These are phyloP conservation scores for Pseudohalonectria lignicola DNA, from an alignment of 2,329 filamentous ascomycete genomes.

Conservation along the genomic window DNA sequence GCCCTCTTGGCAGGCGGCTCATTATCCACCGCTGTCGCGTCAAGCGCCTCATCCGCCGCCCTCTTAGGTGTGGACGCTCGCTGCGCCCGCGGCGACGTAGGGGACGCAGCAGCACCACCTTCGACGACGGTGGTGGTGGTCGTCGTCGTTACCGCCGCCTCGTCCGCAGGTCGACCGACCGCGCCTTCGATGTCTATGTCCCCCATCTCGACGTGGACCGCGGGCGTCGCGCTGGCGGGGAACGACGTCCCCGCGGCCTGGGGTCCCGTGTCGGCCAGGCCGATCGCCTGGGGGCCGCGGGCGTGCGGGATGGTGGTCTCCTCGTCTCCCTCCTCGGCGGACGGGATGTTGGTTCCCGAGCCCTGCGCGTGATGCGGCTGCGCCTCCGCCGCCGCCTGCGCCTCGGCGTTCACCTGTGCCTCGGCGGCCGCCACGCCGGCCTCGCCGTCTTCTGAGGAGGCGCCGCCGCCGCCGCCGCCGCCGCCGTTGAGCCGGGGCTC, in stretches of 20 bases:
- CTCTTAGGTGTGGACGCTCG: constrained; percentile 35
- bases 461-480: constrained; percentile 17
- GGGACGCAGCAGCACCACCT: too few species aligned
- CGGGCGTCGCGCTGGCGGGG: constrained; percentile 21
- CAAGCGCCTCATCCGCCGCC: constrained; percentile 37
- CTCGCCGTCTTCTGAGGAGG: constrained; percentile 12
- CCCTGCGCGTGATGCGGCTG: constrained; percentile 12
- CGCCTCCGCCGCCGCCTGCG: constrained; percentile 17
- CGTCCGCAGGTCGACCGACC: constrained; percentile 38
- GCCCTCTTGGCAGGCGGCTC: constrained; percentile 32
- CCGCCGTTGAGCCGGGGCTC: too few species aligned
- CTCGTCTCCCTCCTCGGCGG: constrained; percentile 17
- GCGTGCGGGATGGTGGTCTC: constrained; percentile 64
- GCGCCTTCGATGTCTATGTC: constrained; percentile 51
- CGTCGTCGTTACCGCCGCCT: constrained; percentile 6
- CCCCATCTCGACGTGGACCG: constrained; percentile 32
- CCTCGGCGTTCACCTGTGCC: constrained; percentile 2
- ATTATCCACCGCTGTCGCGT: too few species aligned
- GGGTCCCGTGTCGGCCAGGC: constrained; percentile 75
- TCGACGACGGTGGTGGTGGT: constrained; percentile 9
- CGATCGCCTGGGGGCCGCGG: constrained; percentile 74
- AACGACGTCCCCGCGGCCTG: constrained; percentile 37
- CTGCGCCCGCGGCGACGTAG: constrained; percentile 8
- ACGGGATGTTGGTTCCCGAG: too few species aligned
- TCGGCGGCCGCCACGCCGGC: constrained; percentile 1